phyloP scores from a whole-genome alignment of 345 rosid species.

The Ailanthus altissimus region DNA sequence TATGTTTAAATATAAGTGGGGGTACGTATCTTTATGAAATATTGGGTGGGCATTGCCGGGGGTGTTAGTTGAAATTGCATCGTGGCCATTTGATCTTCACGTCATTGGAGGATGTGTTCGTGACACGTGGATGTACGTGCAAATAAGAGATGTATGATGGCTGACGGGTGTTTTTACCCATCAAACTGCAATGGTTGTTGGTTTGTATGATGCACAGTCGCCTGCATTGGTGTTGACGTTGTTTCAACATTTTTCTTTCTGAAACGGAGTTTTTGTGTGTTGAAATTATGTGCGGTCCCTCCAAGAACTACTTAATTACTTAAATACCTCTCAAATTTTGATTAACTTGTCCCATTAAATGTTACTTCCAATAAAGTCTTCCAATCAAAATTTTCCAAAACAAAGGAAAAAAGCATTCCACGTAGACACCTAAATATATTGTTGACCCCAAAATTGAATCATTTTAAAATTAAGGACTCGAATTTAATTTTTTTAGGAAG shows the following conservation, averaged over 20 bases:
- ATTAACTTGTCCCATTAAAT: too few relatives aligned
- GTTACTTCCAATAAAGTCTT: too few relatives aligned
- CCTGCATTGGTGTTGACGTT: neutral
- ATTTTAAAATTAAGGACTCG: too few relatives aligned
- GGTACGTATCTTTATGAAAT: neutral
- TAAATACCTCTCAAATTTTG: too few relatives aligned
- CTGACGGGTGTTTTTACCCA: constrained; percentile 18
- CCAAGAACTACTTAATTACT: neutral
- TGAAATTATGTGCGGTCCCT: neutral
- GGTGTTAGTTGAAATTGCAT: constrained; percentile 24
- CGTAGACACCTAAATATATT: too few relatives aligned
- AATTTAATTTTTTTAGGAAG: too few relatives aligned
- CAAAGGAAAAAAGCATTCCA: too few relatives aligned
- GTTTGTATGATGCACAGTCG: neutral
- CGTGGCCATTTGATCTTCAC: constrained; percentile 23
- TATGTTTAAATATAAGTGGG: constrained; percentile 18
- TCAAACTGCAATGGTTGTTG: constrained; percentile 16
- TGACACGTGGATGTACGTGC: constrained; percentile 20
- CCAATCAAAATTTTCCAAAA: too few relatives aligned
- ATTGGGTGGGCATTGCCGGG: constrained; percentile 17
- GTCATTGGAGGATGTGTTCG: constrained; percentile 9
- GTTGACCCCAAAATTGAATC: too few relatives aligned
- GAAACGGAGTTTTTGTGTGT: neutral
- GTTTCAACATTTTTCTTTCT: neutral
- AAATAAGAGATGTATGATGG: constrained; percentile 24